Base-by-base conservation (phyloP, 2,329 filamentous ascomycete species). In the Penicillium sp. region DNA sequence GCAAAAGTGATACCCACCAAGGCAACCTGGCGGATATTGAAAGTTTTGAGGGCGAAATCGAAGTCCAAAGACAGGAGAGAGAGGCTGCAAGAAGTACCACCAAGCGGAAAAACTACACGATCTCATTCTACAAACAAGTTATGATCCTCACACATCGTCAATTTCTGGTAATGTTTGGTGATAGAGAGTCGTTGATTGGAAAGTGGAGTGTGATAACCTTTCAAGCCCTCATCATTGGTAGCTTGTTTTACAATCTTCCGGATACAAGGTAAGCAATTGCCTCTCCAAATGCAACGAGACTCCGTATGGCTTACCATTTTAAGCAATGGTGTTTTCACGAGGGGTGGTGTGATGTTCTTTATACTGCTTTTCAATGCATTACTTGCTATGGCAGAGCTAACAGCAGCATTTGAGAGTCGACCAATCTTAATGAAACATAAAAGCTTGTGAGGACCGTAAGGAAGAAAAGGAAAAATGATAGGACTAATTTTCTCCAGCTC, bases 391-490 rank as follows among this genome's bases (percentile, higher is more conserved):
- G 82, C 83, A 6, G 85, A 89, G 65, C 77, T 86, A 41, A 85
- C 86, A 0, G 73, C 84, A 1, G 81, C 85, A 0, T 90, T 89
- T 62, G 74, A 80, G 48, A 82, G 81, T 23, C 82, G 86, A 44
- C 86, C 86, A 0, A 88, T 90, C 55, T 72, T 90, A 39, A 74
- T 88, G 53, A 89, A 89, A 70, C 87, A 90, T 72, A 89, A 89
- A 67, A 85, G 81, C 25, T 89, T 89, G 76, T 78, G 58, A 62
- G 76, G 57, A 17, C 15, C 6, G 3, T 6, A 3, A 7, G 5
- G 1, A 36, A 33, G 1, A n/a, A 45, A n/a, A 12, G 1, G 0
- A 4, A 25, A 21, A 36, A 23, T 23, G 17, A n/a, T 6, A 13
- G 29, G 2, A 10, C 63, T 70, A 39, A 69, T 50, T 7, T 1